Conservation (phyloP, 2,329 filamentous ascomycete genomes). For the Calonectria leucothoes region DNA sequence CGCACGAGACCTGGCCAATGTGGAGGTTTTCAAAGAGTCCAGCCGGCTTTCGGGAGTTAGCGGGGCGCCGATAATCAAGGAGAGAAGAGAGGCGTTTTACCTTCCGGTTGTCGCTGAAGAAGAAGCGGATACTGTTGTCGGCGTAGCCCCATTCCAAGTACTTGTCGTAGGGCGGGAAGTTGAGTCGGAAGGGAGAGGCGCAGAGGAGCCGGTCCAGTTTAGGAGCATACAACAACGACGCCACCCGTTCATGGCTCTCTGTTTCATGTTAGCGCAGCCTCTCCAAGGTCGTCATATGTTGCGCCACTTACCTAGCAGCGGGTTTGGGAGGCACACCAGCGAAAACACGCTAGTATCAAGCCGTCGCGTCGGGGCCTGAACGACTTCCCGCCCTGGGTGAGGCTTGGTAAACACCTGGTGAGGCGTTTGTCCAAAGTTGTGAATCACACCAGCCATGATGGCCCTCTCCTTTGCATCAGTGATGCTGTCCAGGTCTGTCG, state of each 20-base stretch:
- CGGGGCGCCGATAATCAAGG: conserved; percentile 11
- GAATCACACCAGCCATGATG: conserved; percentile 94
- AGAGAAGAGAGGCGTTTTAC: conserved; percentile 47
- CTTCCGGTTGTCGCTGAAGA: conserved; percentile 84
- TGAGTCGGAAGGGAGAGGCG: conserved; percentile 84
- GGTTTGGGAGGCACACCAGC: conserved; percentile 81
- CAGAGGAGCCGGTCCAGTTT: conserved; percentile 87
- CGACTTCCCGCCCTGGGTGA: conserved; percentile 81
- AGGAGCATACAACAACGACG: conserved; percentile 80
- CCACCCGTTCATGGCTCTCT: conserved; percentile 81
- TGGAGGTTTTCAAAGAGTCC: conserved; percentile 96
- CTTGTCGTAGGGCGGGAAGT: conserved; percentile 91
- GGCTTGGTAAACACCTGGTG: conserved; percentile 90
- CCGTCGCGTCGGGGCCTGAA: conserved; percentile 71
- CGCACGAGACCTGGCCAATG: conserved; percentile 86
- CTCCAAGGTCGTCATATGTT: background rate
- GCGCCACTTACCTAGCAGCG: conserved; percentile 70
- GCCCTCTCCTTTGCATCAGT: conserved; percentile 87
- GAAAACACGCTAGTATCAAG: conserved; percentile 83
- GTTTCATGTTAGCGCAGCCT: background rate
- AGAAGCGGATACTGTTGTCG: conserved; percentile 93
- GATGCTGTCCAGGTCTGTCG: conserved; percentile 92
- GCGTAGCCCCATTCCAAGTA: conserved; percentile 97
- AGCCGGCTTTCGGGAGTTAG: conserved; percentile 64
- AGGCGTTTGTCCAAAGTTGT: conserved; percentile 98